Evolutionary conservation across 768 basidiomycete genomes (phyloP), one percentile per base, ranked within the genome.

Genomic region (Mrakia gelida): DNA sequence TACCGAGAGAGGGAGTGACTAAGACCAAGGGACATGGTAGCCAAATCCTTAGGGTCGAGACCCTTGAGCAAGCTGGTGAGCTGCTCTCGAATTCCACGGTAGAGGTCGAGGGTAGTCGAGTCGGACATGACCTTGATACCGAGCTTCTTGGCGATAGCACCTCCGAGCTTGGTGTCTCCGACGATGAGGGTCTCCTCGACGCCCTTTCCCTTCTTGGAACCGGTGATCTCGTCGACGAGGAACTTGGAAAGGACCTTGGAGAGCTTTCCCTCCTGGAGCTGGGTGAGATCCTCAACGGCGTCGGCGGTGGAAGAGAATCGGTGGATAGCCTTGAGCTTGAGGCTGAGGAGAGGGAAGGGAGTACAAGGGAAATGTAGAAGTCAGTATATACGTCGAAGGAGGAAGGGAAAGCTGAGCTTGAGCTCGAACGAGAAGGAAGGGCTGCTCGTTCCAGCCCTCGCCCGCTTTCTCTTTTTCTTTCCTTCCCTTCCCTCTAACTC

Each of bases 11-110:
- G 87, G 75, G 95, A 97, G 86, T 99, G 97, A 85, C 92, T 93
- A 79, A 99, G 88, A 89, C 97, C 97, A 81, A 99, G 86, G 81
- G 92, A 94, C 96, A 99, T 98, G 54, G 95, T 98, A 38, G 94
- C 91, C 80, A 99, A 86, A 86, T 98, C 96, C 83, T 93, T 92
- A 10, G 93, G 93, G 85, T 95, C 92, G 67, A 95, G 86, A 65
- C 95, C 96, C 81, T 95, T 93, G 80, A 99, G 87, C 30, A 99
- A 87, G 3, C 91, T 88, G 26, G 92, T 87, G 74, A 99, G 87
- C 85, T 99, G 97, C 80, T 89, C 88, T 76, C 97, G 89, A 79
- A 98, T 99, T 81, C 97, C 97, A 81, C 95, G 91, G 91, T 95
- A 98, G 30, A 98, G 89, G 80, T 99, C 97, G 72, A 86, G 84